A percentile compares a stretch with the other conserved stretches of the same genome.
Evolutionary conservation across 371 early-diverging fungal species (phyloP).

Genomic region (Mucor racemosus): DNA sequence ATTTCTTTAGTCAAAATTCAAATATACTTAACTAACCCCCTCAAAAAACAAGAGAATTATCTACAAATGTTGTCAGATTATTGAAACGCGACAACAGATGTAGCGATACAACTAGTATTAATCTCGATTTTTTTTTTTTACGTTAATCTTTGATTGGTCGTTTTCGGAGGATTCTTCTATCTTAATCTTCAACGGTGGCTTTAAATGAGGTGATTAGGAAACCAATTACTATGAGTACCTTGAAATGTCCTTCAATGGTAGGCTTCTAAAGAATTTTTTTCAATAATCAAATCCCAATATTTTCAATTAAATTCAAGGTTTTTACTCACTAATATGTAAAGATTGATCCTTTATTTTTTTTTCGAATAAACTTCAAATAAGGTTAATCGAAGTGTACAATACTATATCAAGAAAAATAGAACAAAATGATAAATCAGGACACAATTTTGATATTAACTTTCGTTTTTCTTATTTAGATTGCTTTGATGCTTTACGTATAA

Average conservation of each 20-base stretch:
- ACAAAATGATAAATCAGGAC: slow-evolving; percentile 8
- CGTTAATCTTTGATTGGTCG: too few species aligned
- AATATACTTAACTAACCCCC: neutral
- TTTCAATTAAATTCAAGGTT: too few species aligned
- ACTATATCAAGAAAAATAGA: slow-evolving; percentile 20
- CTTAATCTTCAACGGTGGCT: neutral
- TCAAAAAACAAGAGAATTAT: too few species aligned
- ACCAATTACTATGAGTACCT: neutral
- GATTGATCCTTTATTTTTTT: neutral
- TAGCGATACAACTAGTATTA: too few species aligned
- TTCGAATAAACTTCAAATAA: neutral
- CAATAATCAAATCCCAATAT: neutral
- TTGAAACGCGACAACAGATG: too few species aligned
- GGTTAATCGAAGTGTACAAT: slow-evolving; percentile 18
- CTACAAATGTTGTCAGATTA: too few species aligned
- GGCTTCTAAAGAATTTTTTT: neutral
- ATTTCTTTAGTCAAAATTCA: neutral
- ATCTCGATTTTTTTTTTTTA: too few species aligned
- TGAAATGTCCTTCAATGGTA: neutral
- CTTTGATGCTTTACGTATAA: neutral
- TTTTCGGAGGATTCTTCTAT: too few species aligned
- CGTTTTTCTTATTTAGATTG: neutral
- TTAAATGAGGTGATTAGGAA: neutral
- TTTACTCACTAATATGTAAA: neutral
- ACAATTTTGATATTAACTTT: neutral